Percentiles rank a stretch among this genome's conserved stretches.
Evolutionary conservation across 192 early-diverging fungal species (phyloP).

Genomic region (Coemansia sp.): DNA sequence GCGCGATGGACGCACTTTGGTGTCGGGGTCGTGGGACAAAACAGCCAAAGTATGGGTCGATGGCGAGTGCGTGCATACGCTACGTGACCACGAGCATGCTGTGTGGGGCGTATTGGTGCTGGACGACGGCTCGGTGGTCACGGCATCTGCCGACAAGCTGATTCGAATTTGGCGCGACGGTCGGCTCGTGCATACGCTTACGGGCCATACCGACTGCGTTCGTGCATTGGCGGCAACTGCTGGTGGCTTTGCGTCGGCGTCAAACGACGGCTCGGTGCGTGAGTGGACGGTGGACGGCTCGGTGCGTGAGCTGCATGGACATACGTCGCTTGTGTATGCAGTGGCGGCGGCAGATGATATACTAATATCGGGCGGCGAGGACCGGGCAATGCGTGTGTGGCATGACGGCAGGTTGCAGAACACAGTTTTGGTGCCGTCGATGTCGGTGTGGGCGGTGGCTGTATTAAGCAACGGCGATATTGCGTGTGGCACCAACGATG

Average conservation of each 20-base stretch:
- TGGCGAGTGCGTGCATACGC: slow-evolving; percentile 65
- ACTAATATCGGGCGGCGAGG: slow-evolving; percentile 91
- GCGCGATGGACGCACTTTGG: slow-evolving; percentile 61
- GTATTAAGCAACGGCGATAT: slow-evolving; percentile 80
- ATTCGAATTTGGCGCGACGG: slow-evolving; percentile 85
- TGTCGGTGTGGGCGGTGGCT: slow-evolving; percentile 89
- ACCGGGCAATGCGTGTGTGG: slow-evolving; percentile 87
- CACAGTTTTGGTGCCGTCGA: slow-evolving; percentile 80
- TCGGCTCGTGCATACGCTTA: slow-evolving; percentile 60
- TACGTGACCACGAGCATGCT: slow-evolving; percentile 77
- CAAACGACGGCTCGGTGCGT: slow-evolving; percentile 87
- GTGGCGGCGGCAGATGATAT: slow-evolving; percentile 67
- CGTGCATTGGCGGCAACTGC: slow-evolving; percentile 68
- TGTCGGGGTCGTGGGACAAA: slow-evolving; percentile 98
- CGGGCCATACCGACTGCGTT: slow-evolving; percentile 90
- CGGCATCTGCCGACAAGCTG: slow-evolving; percentile 89
- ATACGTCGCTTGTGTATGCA: slow-evolving; percentile 93
- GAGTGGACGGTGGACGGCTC: slow-evolving; percentile 76
- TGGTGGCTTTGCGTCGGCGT: slow-evolving; percentile 76
- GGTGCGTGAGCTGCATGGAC: slow-evolving; percentile 66
- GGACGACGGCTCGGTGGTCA: slow-evolving; percentile 68
- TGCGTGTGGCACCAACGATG: slow-evolving; percentile 80
- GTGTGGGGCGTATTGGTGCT: slow-evolving; percentile 91
- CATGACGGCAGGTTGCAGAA: slow-evolving; percentile 68
- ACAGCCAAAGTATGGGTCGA: slow-evolving; percentile 90